Percentiles rank a stretch among this genome's conserved stretches.
phyloP scores from a whole-genome alignment of 495 filamentous ascomycete genomes.

The Aspergillus carlsbadensis region DNA sequence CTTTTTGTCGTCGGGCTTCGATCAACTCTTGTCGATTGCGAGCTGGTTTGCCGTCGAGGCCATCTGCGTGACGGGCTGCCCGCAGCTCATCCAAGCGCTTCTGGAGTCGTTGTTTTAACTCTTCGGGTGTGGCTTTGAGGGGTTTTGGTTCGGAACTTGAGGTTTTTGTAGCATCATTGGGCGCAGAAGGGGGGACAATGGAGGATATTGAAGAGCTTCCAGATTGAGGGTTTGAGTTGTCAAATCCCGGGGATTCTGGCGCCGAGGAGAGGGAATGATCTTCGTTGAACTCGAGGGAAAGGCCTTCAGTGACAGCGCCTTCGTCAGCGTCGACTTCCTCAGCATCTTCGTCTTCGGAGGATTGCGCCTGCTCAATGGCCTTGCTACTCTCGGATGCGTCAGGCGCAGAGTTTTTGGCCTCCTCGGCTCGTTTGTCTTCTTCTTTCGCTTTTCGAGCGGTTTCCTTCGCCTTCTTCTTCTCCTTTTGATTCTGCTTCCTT shows the following conservation, averaged over 20 bases:
- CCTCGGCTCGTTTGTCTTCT: slow-evolving; percentile 36
- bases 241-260: slow-evolving; percentile 63
- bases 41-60: slow-evolving; percentile 72
- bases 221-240: slow-evolving; percentile 57
- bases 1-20: slow-evolving; percentile 82
- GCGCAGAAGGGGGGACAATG: slow-evolving; percentile 54
- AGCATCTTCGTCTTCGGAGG: slow-evolving; percentile 21
- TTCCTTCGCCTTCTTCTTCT: slow-evolving; percentile 49
- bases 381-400: slow-evolving; percentile 29
- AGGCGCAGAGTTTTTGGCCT: slow-evolving; percentile 18
- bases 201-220: slow-evolving; percentile 73
- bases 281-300: slow-evolving; percentile 39
- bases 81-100: slow-evolving; percentile 80
- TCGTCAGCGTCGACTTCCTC: slow-evolving; percentile 38
- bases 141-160: slow-evolving; percentile 38
- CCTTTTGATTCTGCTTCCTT: slow-evolving; percentile 50
- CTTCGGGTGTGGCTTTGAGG: slow-evolving; percentile 59
- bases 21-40: slow-evolving; percentile 85
- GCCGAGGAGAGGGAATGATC: slow-evolving; percentile 51
- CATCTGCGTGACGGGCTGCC: slow-evolving; percentile 78
- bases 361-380: slow-evolving; percentile 19
- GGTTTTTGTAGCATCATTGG: slow-evolving; percentile 29
- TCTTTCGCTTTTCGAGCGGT: slow-evolving; percentile 45
- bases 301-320: slow-evolving; percentile 39
- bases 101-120: slow-evolving; percentile 70